Percentiles rank a stretch among this genome's conserved stretches.
Conservation (phyloP, 192 early-diverging fungal species). For the Phycomyces nitens region DNA sequence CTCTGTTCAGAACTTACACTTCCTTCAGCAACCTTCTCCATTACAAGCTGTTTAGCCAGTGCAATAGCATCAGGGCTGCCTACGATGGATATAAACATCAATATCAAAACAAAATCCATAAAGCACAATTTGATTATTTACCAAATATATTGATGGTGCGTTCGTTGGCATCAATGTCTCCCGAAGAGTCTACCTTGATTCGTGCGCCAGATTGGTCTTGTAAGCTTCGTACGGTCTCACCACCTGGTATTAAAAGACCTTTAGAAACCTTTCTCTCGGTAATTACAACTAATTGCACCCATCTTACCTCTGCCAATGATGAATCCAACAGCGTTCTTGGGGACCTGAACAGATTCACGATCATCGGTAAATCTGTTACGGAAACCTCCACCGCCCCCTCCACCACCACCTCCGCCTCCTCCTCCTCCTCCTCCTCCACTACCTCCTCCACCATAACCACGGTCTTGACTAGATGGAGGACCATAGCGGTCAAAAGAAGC, state of each 20-base stretch:
- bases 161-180: constrained; percentile 35
- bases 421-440: constrained; percentile 24
- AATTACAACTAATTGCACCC: background rate
- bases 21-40: constrained; percentile 47
- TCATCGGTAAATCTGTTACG: constrained; percentile 20
- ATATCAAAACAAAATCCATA: background rate
- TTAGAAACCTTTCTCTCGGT: constrained; percentile 18
- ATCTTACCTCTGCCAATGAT: constrained; percentile 46
- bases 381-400: constrained; percentile 28
- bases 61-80: constrained; percentile 41
- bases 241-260: constrained; percentile 46
- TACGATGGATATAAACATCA: background rate
- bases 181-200: constrained; percentile 53
- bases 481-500: constrained; percentile 7
- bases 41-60: constrained; percentile 46
- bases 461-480: constrained; percentile 1
- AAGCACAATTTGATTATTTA: constrained; percentile 4
- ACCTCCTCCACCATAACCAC: background rate
- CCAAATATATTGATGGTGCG: constrained; percentile 48
- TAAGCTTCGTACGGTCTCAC: constrained; percentile 56
- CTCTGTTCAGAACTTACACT: background rate
- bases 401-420: constrained; percentile 35
- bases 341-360: constrained; percentile 56
- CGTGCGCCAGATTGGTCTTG: constrained; percentile 60
- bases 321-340: constrained; percentile 51